Conservation (phyloP, 768 basidiomycete species). For the Mrakia blollopis region DNA sequence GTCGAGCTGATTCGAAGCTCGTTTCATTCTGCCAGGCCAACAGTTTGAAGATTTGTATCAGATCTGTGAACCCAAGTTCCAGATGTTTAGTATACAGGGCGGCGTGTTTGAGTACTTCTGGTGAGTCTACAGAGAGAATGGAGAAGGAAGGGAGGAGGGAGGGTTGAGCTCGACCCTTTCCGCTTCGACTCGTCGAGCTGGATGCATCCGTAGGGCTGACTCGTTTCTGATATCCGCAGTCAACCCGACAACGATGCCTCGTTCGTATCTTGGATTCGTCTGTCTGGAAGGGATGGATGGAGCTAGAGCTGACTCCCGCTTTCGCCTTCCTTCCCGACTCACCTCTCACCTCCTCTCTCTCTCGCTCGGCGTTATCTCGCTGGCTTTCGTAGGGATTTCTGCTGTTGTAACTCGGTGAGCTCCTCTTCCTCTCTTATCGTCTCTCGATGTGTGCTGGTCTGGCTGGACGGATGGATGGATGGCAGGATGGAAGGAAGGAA, state of each 20-base stretch:
- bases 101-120: constrained; percentile 4
- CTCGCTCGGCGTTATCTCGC: background rate
- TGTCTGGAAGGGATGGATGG: background rate
- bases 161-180: background rate
- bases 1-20: background rate
- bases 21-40: background rate
- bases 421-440: no score
- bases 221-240: background rate
- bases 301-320: background rate
- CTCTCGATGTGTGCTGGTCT: background rate
- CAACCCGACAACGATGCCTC: background rate
- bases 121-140: background rate
- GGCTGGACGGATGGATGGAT: background rate
- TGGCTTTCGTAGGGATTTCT: background rate
- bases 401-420: constrained; percentile 22
- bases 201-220: background rate
- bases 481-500: background rate
- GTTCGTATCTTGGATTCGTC: background rate
- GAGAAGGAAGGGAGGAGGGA: no score
- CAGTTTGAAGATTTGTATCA: constrained; percentile 20
- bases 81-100: constrained; percentile 11
- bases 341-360: background rate
- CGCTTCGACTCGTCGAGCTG: background rate
- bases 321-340: background rate
- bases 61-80: constrained; percentile 16